Conservation (phyloP, 371 early-diverging fungal genomes). For the Lichtheimia hyalospora region DNA sequence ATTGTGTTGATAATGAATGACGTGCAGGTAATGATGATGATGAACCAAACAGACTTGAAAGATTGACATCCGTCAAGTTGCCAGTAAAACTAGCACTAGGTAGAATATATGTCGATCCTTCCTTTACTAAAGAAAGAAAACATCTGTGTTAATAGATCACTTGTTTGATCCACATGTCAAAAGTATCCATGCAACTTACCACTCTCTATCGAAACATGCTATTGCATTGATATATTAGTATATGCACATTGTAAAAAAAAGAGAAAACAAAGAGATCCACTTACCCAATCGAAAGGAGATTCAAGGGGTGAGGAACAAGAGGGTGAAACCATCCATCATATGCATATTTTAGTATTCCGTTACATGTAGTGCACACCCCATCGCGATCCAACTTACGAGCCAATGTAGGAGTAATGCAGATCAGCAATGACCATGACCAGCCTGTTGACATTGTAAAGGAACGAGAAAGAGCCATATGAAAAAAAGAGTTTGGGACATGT, state of each 20-base stretch:
- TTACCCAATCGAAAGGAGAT: not conserved
- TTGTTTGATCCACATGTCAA: not conserved
- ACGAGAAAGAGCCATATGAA: not conserved
- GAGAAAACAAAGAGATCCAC: not conserved
- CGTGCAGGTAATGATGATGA: too few species aligned
- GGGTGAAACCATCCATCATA: too few species aligned
- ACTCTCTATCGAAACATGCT: not conserved
- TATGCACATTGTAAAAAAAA: not conserved
- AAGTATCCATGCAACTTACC: not conserved
- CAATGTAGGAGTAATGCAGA: not conserved
- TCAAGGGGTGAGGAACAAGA: not conserved
- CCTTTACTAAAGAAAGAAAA: not conserved
- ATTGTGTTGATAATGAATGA: not conserved
- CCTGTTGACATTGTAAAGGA: not conserved
- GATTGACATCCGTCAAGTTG: slow-evolving; percentile 13
- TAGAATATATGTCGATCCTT: slow-evolving; percentile 11
- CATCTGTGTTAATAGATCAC: not conserved
- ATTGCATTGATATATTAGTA: not conserved
- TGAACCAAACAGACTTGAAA: slow-evolving; percentile 14
- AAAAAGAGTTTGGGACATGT: too few species aligned
- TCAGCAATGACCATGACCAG: not conserved
- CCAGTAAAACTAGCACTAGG: slow-evolving; percentile 10
- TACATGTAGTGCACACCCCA: not conserved
- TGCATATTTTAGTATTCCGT: too few species aligned
- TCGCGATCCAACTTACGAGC: not conserved